phyloP scores from a whole-genome alignment of 1,284 basidiomycete genomes.

The Chalciporus sp. region DNA sequence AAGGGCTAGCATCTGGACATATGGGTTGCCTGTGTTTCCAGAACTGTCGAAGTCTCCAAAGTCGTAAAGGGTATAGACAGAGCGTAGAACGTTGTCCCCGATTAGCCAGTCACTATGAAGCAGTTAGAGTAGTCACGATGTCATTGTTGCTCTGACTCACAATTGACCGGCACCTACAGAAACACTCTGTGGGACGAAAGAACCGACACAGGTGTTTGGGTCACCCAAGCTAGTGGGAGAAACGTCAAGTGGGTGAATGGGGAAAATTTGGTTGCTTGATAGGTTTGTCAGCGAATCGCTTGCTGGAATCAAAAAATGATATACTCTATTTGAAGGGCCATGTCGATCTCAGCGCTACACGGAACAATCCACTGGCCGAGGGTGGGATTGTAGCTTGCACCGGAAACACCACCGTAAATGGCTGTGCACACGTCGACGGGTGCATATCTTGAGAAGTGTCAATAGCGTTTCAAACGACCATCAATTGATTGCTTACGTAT shows the following conservation, averaged over 20 bases:
- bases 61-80: slow-evolving; percentile 83
- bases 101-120: slow-evolving; percentile 71
- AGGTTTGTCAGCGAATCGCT: slow-evolving; percentile 10
- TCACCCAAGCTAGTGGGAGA: slow-evolving; percentile 49
- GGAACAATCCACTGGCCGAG: slow-evolving; percentile 69
- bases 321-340: slow-evolving; percentile 75
- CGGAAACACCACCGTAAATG: slow-evolving; percentile 64
- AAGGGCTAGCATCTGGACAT: slow-evolving; percentile 71
- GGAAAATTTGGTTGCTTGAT: slow-evolving; percentile 62
- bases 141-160: slow-evolving; percentile 43
- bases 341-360: slow-evolving; percentile 69
- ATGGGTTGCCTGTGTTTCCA: slow-evolving; percentile 69
- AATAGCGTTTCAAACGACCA: slow-evolving; percentile 5
- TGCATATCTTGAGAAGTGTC: slow-evolving; percentile 52
- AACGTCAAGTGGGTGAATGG: slow-evolving; percentile 76
- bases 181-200: slow-evolving; percentile 65
- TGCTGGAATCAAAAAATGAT: slow-evolving; percentile 26
- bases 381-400: slow-evolving; percentile 53
- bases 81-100: slow-evolving; percentile 81
- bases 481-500: slow-evolving; percentile 53
- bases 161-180: slow-evolving; percentile 62
- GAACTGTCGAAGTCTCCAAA: slow-evolving; percentile 76
- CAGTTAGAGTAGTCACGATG: slow-evolving; percentile 7
- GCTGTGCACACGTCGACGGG: slow-evolving; percentile 60
- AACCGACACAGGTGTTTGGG: slow-evolving; percentile 60